A percentile compares a stretch with the other conserved stretches of the same genome.
Conservation (phyloP, 148 eudicot genomes). For the Pouteria glomerata region DNA sequence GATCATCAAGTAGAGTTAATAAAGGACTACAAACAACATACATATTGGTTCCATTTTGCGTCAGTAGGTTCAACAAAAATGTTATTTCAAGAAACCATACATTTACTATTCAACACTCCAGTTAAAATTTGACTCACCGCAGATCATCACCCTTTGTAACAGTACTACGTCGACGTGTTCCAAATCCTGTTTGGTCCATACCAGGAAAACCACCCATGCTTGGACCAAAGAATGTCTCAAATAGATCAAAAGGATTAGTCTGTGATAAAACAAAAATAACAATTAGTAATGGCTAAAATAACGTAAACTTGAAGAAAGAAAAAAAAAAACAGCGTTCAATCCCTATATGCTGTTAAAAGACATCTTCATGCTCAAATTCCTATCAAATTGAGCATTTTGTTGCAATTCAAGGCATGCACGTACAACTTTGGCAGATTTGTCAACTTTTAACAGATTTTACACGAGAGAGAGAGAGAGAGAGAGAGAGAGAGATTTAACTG, state of each 20-base stretch:
- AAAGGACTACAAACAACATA: background rate
- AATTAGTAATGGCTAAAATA: conserved; percentile 8
- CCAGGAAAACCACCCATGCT: conserved; percentile 79
- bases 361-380: background rate
- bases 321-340: too few species aligned
- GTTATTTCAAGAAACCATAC: background rate
- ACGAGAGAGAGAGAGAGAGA: too few species aligned
- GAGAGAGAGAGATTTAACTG: too few species aligned
- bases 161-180: conserved; percentile 65
- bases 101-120: background rate
- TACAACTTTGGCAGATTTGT: background rate
- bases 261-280: conserved; percentile 17
- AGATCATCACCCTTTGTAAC: conserved; percentile 88
- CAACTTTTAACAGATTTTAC: too few species aligned
- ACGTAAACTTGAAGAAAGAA: background rate
- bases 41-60: background rate
- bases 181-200: conserved; percentile 64
- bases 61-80: background rate
- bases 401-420: background rate
- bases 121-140: conserved; percentile 61
- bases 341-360: background rate
- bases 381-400: background rate
- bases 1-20: background rate
- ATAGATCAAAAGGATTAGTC: conserved; percentile 97
- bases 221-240: conserved; percentile 95